A percentile compares a stretch with the other conserved stretches of the same genome.
phyloP scores from a whole-genome alignment of 768 basidiomycete species.

The Rhodotorula diobovata region DNA sequence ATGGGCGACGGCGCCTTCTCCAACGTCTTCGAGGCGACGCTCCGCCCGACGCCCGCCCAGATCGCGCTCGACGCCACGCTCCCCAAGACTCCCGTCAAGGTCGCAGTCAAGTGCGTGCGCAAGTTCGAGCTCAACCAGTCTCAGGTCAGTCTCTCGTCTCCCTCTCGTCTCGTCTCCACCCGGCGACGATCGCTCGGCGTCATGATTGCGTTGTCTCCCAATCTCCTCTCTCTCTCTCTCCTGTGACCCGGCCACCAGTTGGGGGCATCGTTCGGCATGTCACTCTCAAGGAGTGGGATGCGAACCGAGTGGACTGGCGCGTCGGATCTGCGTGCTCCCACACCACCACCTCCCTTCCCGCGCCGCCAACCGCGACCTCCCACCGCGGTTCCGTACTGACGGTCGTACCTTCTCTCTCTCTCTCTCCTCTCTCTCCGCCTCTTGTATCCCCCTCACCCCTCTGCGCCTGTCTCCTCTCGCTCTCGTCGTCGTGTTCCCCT shows the following conservation, averaged over 20 bases:
- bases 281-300: not conserved
- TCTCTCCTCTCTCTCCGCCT: not conserved
- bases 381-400: no score
- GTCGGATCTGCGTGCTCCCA: not conserved
- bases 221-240: not conserved
- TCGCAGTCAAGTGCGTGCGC: constrained; percentile 82
- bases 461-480: no score
- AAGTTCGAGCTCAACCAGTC: constrained; percentile 85
- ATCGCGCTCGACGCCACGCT: constrained; percentile 59
- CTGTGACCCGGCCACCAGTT: not conserved
- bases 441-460: constrained; percentile 1
- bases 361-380: no score
- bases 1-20: constrained; percentile 79
- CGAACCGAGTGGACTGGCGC: no score
- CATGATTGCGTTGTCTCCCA: not conserved
- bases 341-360: not conserved
- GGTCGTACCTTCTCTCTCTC: constrained; percentile 12
- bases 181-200: not conserved
- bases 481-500: constrained; percentile 13
- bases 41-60: constrained; percentile 32
- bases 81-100: constrained; percentile 57
- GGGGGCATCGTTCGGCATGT: no score
- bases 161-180: not conserved
- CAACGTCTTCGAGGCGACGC: constrained; percentile 84
- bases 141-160: constrained; percentile 62